A percentile compares a stretch with the other conserved stretches of the same genome.
Evolutionary conservation across 495 filamentous ascomycete genomes (phyloP).

Genomic region (Amorphotheca resinae): DNA sequence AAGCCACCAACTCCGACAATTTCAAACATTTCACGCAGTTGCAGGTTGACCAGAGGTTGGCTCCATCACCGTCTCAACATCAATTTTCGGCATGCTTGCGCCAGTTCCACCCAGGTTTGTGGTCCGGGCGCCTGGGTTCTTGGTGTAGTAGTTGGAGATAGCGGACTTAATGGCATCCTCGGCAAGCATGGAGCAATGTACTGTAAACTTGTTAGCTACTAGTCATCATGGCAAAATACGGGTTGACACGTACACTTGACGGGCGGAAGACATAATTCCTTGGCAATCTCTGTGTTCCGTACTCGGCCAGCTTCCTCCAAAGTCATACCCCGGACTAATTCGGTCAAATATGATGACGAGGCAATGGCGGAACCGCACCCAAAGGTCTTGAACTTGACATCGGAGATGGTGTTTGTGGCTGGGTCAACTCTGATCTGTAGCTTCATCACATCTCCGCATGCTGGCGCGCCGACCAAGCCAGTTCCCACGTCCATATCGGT

Average conservation of each 20-base stretch:
- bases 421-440: slow-evolving; percentile 96
- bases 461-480: slow-evolving; percentile 79
- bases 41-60: slow-evolving; percentile 12
- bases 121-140: slow-evolving; percentile 64
- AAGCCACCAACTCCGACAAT: not conserved
- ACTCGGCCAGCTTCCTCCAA: slow-evolving; percentile 84
- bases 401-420: slow-evolving; percentile 73
- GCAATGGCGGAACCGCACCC: slow-evolving; percentile 95
- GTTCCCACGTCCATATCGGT: slow-evolving; percentile 83
- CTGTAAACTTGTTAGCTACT: slow-evolving; percentile 27
- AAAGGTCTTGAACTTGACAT: slow-evolving; percentile 98
- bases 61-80: slow-evolving; percentile 32
- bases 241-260: slow-evolving; percentile 63
- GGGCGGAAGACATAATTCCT: slow-evolving; percentile 88
- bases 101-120: slow-evolving; percentile 66
- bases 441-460: slow-evolving; percentile 93
- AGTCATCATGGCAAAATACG: not conserved
- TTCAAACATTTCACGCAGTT: slow-evolving; percentile 12
- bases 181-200: slow-evolving; percentile 98
- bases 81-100: slow-evolving; percentile 41
- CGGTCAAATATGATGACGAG: slow-evolving; percentile 78
- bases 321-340: slow-evolving; percentile 91
- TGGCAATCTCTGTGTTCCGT: slow-evolving; percentile 92
- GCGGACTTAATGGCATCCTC: slow-evolving; percentile 99
- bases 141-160: slow-evolving; percentile 93